Evolutionary conservation across 1,284 basidiomycete species (phyloP).

Genomic region (Microbotryum saponariae): DNA sequence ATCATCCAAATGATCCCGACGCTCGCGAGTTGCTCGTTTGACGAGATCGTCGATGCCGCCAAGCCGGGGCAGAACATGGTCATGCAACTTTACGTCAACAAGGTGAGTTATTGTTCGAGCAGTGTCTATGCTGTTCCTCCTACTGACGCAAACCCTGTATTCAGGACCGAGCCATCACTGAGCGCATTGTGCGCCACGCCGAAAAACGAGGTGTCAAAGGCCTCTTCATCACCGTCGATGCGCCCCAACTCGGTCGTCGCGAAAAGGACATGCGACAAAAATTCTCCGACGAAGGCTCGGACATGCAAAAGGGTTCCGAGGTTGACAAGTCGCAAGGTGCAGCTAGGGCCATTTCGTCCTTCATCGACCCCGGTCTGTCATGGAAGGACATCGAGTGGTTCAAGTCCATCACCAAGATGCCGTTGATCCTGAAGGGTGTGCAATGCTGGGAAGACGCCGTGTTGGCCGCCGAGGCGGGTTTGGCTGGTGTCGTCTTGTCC

Average conservation of each 20-base stretch:
- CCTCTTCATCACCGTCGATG: slow-evolving; percentile 63
- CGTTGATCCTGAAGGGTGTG: slow-evolving; percentile 79
- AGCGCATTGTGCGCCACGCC: slow-evolving; percentile 73
- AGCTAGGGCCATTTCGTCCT: slow-evolving; percentile 87
- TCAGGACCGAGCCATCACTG: slow-evolving; percentile 69
- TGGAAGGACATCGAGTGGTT: slow-evolving; percentile 49
- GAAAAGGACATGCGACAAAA: slow-evolving; percentile 86
- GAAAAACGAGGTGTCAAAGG: slow-evolving; percentile 47
- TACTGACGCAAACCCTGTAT: slow-evolving; percentile 52
- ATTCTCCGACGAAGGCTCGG: slow-evolving; percentile 61
- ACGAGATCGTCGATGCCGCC: slow-evolving; percentile 77
- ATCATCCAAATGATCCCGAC: slow-evolving; percentile 76
- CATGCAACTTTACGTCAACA: slow-evolving; percentile 29
- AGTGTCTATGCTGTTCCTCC: not conserved
- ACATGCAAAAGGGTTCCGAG: slow-evolving; percentile 34
- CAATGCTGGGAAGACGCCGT: slow-evolving; percentile 93
- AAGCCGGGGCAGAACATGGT: slow-evolving; percentile 67
- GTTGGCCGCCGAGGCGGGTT: slow-evolving; percentile 71
- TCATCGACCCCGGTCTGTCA: slow-evolving; percentile 81
- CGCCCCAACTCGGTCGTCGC: slow-evolving; percentile 69
- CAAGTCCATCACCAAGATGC: slow-evolving; percentile 50
- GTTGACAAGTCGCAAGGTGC: slow-evolving; percentile 81
- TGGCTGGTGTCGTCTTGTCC: slow-evolving; percentile 71
- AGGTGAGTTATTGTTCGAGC: not conserved
- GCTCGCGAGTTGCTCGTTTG: slow-evolving; percentile 65